phyloP scores from a whole-genome alignment of 2,329 filamentous ascomycete genomes.

The Xylaria sp. region DNA sequence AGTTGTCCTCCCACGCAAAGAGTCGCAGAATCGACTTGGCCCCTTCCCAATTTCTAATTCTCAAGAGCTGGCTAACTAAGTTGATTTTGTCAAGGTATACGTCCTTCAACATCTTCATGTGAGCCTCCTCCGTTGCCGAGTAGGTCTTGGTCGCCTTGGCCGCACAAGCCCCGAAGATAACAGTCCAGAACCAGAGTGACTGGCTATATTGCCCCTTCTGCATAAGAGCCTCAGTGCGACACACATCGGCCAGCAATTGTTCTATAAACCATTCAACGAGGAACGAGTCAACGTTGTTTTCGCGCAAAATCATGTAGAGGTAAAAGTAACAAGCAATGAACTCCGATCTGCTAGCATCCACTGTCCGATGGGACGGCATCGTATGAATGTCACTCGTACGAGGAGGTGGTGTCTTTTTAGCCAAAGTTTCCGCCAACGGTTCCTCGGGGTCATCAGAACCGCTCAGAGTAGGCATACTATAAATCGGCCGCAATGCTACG shows the following conservation, averaged over 20 bases:
- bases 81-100: slow-evolving; percentile 50
- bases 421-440: slow-evolving; percentile 38
- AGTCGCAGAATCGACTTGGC: slow-evolving; percentile 46
- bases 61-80: slow-evolving; percentile 46
- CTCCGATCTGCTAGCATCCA: slow-evolving; percentile 49
- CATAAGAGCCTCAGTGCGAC: slow-evolving; percentile 48
- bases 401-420: slow-evolving; percentile 34
- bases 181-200: slow-evolving; percentile 53
- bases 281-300: slow-evolving; percentile 49
- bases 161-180: slow-evolving; percentile 52
- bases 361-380: slow-evolving; percentile 28
- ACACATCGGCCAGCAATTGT: slow-evolving; percentile 52
- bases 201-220: slow-evolving; percentile 49
- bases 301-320: slow-evolving; percentile 51
- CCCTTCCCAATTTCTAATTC: slow-evolving; percentile 47
- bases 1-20: slow-evolving; percentile 49
- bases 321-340: slow-evolving; percentile 56
- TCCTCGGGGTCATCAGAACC: slow-evolving; percentile 33
- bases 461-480: slow-evolving; percentile 39
- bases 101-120: slow-evolving; percentile 46
- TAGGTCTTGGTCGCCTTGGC: slow-evolving; percentile 46
- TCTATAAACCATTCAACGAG: slow-evolving; percentile 53
- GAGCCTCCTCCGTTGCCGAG: slow-evolving; percentile 44
- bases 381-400: slow-evolving; percentile 23
- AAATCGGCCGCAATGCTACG: slow-evolving; percentile 50